Conservation (phyloP, 164 flowering plant species). For the Santalum album region DNA sequence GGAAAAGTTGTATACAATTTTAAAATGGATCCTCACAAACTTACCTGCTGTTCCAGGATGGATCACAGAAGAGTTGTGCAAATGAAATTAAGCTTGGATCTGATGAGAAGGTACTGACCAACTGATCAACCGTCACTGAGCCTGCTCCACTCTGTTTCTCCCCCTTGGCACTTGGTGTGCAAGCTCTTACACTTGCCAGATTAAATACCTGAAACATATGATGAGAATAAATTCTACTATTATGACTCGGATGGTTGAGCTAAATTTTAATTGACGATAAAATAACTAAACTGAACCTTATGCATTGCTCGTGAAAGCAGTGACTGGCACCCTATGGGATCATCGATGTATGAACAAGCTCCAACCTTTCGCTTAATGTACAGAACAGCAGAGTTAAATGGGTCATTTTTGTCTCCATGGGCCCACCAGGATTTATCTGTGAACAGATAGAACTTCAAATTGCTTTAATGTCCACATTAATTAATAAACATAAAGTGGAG, state of each 20-base stretch:
- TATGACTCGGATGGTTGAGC: neutral
- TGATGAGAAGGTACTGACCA: slow-evolving; percentile 87
- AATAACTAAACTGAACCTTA: slow-evolving; percentile 44
- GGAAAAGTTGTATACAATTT: neutral
- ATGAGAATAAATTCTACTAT: neutral
- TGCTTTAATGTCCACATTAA: neutral
- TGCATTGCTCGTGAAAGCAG: slow-evolving; percentile 89
- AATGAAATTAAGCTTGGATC: slow-evolving; percentile 95
- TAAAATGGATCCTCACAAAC: slow-evolving; percentile 10
- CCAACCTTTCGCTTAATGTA: slow-evolving; percentile 91
- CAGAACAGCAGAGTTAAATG: slow-evolving; percentile 77
- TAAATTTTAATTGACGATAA: neutral
- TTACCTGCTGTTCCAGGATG: slow-evolving; percentile 74
- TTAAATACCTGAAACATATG: slow-evolving; percentile 53
- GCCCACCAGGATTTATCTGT: slow-evolving; percentile 88
- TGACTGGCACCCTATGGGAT: slow-evolving; percentile 91
- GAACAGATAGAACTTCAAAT: neutral
- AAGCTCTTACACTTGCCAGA: slow-evolving; percentile 40
- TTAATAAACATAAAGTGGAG: neutral
- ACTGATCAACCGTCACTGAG: slow-evolving; percentile 63
- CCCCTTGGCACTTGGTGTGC: slow-evolving; percentile 12
- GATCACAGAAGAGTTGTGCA: slow-evolving; percentile 85
- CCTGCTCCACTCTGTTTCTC: slow-evolving; percentile 17
- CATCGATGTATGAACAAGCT: slow-evolving; percentile 93
- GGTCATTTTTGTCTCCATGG: slow-evolving; percentile 55